Percentiles rank a stretch among this genome's conserved stretches.
Evolutionary conservation across 345 rosid species (phyloP).

Genomic region (Lepidium africanum): DNA sequence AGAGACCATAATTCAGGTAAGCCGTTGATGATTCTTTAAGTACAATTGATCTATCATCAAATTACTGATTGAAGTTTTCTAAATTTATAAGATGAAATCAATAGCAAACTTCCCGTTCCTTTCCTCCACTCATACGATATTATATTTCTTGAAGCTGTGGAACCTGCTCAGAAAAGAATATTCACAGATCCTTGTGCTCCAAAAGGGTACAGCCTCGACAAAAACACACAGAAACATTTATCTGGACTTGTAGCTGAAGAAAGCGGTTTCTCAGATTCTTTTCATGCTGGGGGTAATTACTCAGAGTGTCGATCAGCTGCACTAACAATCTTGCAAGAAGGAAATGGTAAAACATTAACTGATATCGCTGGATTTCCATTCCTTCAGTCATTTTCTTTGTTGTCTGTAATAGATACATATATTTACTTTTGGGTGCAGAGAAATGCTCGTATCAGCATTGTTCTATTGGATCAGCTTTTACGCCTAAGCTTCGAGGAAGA

Average conservation of each 20-base stretch:
- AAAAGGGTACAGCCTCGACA: conserved; percentile 48
- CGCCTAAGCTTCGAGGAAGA: conserved; percentile 76
- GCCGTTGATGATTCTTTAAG: neutral
- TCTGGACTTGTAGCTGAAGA: conserved; percentile 41
- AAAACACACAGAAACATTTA: conserved; percentile 35
- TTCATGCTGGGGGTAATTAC: conserved; percentile 76
- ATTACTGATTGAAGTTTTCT: neutral
- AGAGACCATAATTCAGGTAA: conserved; percentile 44
- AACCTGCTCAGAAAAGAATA: conserved; percentile 31
- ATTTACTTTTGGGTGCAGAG: conserved; percentile 39
- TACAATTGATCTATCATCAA: neutral
- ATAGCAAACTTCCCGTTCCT: neutral
- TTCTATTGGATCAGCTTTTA: conserved; percentile 69
- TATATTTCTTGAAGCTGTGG: conserved; percentile 35
- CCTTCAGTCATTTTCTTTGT: neutral
- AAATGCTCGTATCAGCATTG: conserved; percentile 59
- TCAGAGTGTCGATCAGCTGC: conserved; percentile 94
- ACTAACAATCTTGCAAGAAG: conserved; percentile 54
- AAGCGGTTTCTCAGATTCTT: conserved; percentile 29
- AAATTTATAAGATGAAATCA: neutral
- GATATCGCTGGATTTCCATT: neutral
- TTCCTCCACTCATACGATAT: neutral
- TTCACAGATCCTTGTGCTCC: conserved; percentile 80
- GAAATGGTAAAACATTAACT: conserved; percentile 47
- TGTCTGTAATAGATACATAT: neutral